Base-by-base conservation (phyloP, 306 rosid genomes). In the Cicer pinnatifidum region DNA sequence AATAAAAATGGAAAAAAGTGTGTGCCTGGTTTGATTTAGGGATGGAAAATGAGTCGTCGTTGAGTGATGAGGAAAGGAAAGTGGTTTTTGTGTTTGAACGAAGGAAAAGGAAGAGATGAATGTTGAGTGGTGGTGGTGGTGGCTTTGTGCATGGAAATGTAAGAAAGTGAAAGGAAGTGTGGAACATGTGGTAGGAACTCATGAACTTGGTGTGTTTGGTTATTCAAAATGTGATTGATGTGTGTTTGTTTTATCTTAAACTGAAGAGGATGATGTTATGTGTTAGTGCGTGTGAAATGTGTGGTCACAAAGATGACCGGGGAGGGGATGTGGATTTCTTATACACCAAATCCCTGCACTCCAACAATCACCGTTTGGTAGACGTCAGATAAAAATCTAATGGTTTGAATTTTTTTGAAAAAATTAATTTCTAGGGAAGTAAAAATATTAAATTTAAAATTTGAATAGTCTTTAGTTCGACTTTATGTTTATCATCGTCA, bases 21-120 rank as follows among this genome's bases (percentile, higher is more conserved):
- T 38, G 63, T 72, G 58, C 92, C 88, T 87, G 87, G 15, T 43
- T 50, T 73, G 82, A 71, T 52, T 83, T 85, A 7, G 89, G 88
- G 56, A 39, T 13, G 67, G 96, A 75, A 76, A 78, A 78, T 45
- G 92, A 81, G 72, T 83, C 84, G 12, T 88, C 87, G 67, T 56
- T 72, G 78, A 80, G 50, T 7, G 83, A 85, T 0, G 92, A 85
- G 23, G 84, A 87, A 35, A 83, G 71, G 38, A 76, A 39, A 65
- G 78, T 11, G 6, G 50, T 40, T 15, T 51, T 75, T 66, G 75
- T 68, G 57, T 81, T 83, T 12, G 79, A 41, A 71, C 66, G 87
- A 6, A 84, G 76, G n/a, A 81, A 68, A 10, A 78, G 40, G 13
- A 82, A 78, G 70, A 86, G 77, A 19, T 80, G 58, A n/a, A 35